phyloP scores from a whole-genome alignment of 441 rosid species.

The Corymbia calophylla region DNA sequence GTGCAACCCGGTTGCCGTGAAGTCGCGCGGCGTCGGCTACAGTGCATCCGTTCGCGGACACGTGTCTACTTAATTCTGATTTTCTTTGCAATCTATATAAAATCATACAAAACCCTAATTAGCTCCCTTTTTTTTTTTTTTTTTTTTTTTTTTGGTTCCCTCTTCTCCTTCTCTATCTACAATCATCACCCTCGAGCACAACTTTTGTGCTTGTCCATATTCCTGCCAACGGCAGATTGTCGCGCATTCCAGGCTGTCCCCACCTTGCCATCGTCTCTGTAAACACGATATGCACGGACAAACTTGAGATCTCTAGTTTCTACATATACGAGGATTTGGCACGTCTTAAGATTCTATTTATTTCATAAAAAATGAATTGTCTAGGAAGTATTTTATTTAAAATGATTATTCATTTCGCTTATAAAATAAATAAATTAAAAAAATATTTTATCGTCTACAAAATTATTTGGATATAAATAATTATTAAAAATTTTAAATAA shows the following conservation, averaged over 20 bases:
- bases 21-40: no score
- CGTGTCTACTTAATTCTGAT: neutral
- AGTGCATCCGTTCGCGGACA: neutral
- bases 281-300: neutral
- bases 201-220: neutral
- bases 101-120: neutral
- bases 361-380: fast-evolving
- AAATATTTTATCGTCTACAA: fast-evolving
- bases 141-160: neutral
- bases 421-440: neutral
- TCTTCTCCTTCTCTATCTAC: neutral
- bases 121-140: fast-evolving
- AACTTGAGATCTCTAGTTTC: neutral
- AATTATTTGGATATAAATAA: neutral
- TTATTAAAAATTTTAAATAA: no score
- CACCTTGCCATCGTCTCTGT: neutral
- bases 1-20: neutral
- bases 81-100: fast-evolving
- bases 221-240: neutral
- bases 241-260: no score
- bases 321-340: neutral
- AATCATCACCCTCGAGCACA: fast-evolving
- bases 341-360: fast-evolving
- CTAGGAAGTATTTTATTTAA: fast-evolving
- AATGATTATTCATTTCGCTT: fast-evolving